Evolutionary conservation across 805 yeast species (phyloP).

Genomic region (Kuraishia cidri): DNA sequence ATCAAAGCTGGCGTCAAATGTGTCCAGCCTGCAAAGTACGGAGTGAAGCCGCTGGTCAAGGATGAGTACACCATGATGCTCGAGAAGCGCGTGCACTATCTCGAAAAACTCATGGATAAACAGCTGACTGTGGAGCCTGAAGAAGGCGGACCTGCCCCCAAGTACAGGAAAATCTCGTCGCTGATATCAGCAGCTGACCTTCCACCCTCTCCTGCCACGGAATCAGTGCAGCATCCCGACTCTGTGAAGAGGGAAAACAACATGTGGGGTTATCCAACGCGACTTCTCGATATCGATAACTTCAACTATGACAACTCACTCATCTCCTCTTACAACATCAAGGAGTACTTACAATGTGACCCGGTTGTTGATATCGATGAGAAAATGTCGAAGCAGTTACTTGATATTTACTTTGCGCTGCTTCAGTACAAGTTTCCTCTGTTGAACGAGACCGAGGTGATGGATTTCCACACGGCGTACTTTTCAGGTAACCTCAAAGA

Average conservation of each 20-base stretch:
- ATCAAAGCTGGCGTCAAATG: constrained; percentile 54
- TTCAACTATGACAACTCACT: background rate
- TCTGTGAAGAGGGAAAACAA: too few relatives aligned
- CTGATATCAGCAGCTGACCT: background rate
- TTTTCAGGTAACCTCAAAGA: constrained; percentile 23
- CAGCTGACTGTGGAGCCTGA: too few relatives aligned
- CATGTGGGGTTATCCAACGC: background rate
- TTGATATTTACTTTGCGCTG: constrained; percentile 47
- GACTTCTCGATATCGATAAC: background rate
- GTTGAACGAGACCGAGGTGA: constrained; percentile 41
- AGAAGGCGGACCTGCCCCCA: constrained; percentile 2
- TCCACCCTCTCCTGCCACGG: background rate
- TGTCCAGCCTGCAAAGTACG: constrained; percentile 55
- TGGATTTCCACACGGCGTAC: constrained; percentile 39
- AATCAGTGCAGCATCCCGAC: too few relatives aligned
- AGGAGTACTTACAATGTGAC: constrained; percentile 33
- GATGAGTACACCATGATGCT: constrained; percentile 50
- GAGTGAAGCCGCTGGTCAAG: constrained; percentile 31
- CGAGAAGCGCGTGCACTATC: constrained; percentile 42
- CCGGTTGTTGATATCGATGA: constrained; percentile 47
- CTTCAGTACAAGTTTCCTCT: constrained; percentile 50
- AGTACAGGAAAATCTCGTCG: constrained; percentile 17
- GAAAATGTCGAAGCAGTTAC: constrained; percentile 35
- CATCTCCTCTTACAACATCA: constrained; percentile 28
- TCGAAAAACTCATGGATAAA: constrained; percentile 36